These are phyloP conservation scores for Saturnispora galanensis DNA, from an alignment of 805 yeast genomes.

Conservation along the genomic window DNA sequence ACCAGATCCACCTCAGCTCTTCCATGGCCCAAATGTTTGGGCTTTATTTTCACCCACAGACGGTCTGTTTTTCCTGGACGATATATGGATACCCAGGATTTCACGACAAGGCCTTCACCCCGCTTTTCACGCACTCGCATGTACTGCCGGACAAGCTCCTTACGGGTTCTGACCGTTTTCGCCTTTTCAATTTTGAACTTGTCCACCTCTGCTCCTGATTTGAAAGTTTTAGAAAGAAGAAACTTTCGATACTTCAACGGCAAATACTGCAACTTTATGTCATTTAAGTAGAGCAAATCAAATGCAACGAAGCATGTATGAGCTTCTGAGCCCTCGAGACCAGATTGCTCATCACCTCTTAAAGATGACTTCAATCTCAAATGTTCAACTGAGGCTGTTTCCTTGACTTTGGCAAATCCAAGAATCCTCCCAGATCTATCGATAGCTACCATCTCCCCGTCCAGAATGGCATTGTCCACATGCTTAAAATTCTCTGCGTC, in stretches of 20 bases:
- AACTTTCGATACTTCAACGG: constrained; percentile 4
- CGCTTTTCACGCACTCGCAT: constrained; percentile 38
- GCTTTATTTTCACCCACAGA: constrained; percentile 82
- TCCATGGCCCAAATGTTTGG: constrained; percentile 77
- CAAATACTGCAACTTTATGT: neutral
- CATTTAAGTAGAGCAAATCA: constrained; percentile 63
- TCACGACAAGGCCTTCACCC: constrained; percentile 78
- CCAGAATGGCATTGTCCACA: constrained; percentile 41
- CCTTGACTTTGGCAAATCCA: constrained; percentile 75
- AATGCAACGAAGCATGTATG: constrained; percentile 42
- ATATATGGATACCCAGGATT: constrained; percentile 51
- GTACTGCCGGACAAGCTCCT: neutral
- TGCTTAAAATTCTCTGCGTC: constrained; percentile 20
- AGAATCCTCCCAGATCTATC: constrained; percentile 42
- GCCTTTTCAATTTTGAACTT: neutral
- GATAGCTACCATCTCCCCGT: constrained; percentile 92
- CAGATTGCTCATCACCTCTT: too few relatives aligned
- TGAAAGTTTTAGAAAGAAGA: neutral
- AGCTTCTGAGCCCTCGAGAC: neutral
- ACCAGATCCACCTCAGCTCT: constrained; percentile 80
- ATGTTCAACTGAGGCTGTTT: constrained; percentile 36
- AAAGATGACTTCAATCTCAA: neutral
- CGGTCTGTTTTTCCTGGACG: constrained; percentile 48
- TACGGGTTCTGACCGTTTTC: neutral
- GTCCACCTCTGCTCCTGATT: neutral